Conservation (phyloP, 768 basidiomycete species). For the Mycena metata region DNA sequence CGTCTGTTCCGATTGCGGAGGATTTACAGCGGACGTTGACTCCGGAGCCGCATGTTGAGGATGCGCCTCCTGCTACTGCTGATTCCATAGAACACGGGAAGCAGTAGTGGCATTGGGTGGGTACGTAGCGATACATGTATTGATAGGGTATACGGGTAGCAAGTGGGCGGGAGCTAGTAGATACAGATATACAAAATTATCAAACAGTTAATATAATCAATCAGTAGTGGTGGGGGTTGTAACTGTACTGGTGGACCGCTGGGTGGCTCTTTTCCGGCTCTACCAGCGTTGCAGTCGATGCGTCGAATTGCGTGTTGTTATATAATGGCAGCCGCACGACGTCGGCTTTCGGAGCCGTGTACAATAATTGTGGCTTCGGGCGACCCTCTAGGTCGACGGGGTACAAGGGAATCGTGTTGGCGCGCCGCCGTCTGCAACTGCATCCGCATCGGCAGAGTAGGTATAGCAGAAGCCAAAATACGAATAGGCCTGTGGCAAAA, state of each 20-base stretch:
- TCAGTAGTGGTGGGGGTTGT: slow-evolving; percentile 1
- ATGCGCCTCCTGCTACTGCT: not conserved
- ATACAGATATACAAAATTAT: slow-evolving; percentile 19
- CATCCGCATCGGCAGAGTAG: slow-evolving; percentile 6
- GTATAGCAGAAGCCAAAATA: slow-evolving; percentile 1
- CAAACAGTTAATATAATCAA: not conserved
- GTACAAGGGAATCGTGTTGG: not conserved
- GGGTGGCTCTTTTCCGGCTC: slow-evolving; percentile 25
- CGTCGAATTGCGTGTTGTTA: no score
- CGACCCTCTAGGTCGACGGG: not conserved
- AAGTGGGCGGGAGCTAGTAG: not conserved
- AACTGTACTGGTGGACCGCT: slow-evolving; percentile 17
- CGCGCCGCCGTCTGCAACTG: slow-evolving; percentile 14
- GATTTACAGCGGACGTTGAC: slow-evolving; percentile 27
- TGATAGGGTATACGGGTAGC: not conserved
- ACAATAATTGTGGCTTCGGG: not conserved
- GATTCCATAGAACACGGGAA: slow-evolving; percentile 6
- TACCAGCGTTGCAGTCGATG: slow-evolving; percentile 19
- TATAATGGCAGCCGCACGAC: no score
- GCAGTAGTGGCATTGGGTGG: not conserved
- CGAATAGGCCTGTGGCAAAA: slow-evolving; percentile 8
- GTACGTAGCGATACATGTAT: slow-evolving; percentile 28
- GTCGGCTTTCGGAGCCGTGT: not conserved
- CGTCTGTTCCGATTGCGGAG: slow-evolving; percentile 21
- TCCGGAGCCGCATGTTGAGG: slow-evolving; percentile 3